Percentiles rank a stretch among this genome's conserved stretches.
Evolutionary conservation across 345 rosid genomes (phyloP).

Genomic region (Brassica juncea): DNA sequence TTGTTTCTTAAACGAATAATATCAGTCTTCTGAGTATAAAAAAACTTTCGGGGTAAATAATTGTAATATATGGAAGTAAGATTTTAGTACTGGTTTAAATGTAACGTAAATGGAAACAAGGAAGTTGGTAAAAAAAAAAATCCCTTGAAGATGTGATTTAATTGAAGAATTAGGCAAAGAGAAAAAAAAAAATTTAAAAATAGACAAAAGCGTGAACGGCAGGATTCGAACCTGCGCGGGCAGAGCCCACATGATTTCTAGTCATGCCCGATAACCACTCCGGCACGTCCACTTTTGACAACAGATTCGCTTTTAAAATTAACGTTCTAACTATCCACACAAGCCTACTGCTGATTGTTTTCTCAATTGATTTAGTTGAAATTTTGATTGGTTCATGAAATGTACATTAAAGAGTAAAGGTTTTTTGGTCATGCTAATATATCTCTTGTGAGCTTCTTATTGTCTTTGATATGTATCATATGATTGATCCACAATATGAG

Average conservation of each 20-base stretch:
- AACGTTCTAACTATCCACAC: too few relatives aligned
- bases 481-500: not conserved
- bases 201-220: constrained; percentile 33
- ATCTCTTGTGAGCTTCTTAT: not conserved
- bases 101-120: too few relatives aligned
- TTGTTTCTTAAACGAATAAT: not conserved
- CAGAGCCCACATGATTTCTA: constrained; percentile 52
- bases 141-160: too few relatives aligned
- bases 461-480: not conserved
- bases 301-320: too few relatives aligned
- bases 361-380: not conserved
- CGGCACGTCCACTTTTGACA: constrained; percentile 39
- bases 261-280: constrained; percentile 83
- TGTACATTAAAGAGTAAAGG: not conserved
- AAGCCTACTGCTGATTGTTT: too few relatives aligned
- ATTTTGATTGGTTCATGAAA: constrained; percentile 5
- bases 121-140: too few relatives aligned
- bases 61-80: too few relatives aligned
- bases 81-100: too few relatives aligned
- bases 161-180: too few relatives aligned
- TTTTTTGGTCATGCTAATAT: not conserved
- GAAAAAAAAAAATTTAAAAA: too few relatives aligned
- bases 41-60: not conserved
- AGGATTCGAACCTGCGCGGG: constrained; percentile 97
- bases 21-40: not conserved